These are phyloP conservation scores for Anisodus tanguticus DNA, from an alignment of 257 asterid species.

Conservation along the genomic window DNA sequence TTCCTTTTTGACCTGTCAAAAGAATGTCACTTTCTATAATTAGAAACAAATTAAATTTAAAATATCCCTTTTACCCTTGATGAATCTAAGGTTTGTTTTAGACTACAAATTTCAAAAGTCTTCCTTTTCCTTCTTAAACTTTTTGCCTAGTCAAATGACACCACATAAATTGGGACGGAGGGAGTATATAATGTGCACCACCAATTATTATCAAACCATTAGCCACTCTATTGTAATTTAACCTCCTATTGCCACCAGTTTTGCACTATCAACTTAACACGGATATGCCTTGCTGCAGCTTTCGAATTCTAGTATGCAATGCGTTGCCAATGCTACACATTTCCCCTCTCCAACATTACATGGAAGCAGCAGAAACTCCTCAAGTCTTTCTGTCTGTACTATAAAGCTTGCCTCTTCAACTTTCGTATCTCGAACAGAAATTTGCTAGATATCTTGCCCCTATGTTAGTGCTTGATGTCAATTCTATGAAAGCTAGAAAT, in stretches of 20 bases:
- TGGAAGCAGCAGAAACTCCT: neutral
- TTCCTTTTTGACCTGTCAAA: too few species aligned
- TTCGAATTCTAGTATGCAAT: neutral
- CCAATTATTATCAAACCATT: slow-evolving; percentile 5
- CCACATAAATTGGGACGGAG: too few species aligned
- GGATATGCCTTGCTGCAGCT: neutral
- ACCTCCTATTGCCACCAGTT: neutral
- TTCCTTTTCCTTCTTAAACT: too few species aligned
- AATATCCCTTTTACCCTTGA: too few species aligned
- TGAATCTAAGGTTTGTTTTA: too few species aligned
- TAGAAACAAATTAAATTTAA: too few species aligned
- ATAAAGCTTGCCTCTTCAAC: neutral
- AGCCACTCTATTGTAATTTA: neutral
- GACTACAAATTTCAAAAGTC: too few species aligned
- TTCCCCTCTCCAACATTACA: neutral
- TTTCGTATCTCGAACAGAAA: neutral
- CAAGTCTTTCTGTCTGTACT: neutral
- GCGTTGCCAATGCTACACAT: neutral
- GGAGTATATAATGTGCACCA: neutral
- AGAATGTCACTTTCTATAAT: too few species aligned
- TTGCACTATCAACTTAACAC: neutral
- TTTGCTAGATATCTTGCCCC: neutral
- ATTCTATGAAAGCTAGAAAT: neutral
- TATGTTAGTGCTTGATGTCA: neutral
- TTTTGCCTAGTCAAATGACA: too few species aligned